Evolutionary conservation across 768 basidiomycete species (phyloP), one percentile per base, ranked within the genome.

Genomic region (Phylloporus sp.): DNA sequence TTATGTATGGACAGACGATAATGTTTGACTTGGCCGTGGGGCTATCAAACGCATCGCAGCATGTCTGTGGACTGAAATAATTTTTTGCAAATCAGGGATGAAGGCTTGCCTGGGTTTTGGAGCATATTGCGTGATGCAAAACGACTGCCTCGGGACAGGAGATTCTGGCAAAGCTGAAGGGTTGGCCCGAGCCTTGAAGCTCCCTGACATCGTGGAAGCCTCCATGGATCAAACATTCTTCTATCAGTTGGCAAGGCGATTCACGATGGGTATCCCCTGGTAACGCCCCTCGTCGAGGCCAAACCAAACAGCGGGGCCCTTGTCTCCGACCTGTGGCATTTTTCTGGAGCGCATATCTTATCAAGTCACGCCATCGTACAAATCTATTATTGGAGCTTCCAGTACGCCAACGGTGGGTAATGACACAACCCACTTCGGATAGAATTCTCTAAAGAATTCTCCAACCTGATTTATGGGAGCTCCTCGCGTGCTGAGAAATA

Each of bases 401-500:
- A 18, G 35, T 18, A 16, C n/a, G 35, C 35, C 35, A n/a, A 36
- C 35, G 35, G 35, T 36, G 7, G 3, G 35, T n/a, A 29, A 43
- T 35, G 15, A n/a, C 11, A 38, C 32, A 34, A 18, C 3, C 35
- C 18, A 5, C 35, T 36, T 36, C 18, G 9, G 9, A 36, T 36
- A 20, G 18, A 20, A 18, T 20, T 36, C 16, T n/a, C n/a, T 1
- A 36, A 36, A 36, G 18, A 36, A 11, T 11, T 11, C 10, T 13
- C 31, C 31, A 12, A 32, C 31, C 10, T 32, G 31, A 38, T 26
- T 36, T 32, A 36, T 31, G 48, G 26, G 47, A 42, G 32, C 23
- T 47, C 18, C 5, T 45, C 28, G 36, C 46, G 36, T 31, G 49
- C 40, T 50, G 47, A 52, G 43, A 54, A 43, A 27, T 23, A 24